phyloP scores from a whole-genome alignment of 2,329 filamentous ascomycete species.

The Xylaria sp. region DNA sequence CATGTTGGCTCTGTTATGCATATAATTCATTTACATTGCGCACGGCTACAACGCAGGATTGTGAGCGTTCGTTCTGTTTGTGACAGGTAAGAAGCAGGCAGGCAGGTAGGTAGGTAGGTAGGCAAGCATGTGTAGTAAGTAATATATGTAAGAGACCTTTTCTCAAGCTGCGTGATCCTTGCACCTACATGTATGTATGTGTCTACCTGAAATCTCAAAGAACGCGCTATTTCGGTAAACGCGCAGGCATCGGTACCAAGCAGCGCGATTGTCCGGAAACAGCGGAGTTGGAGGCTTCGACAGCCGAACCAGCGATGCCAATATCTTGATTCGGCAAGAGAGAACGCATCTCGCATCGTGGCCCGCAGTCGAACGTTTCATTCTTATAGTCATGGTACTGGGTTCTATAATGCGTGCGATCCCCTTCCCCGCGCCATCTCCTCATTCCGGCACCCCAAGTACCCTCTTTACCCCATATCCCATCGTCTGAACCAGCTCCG shows the following conservation, averaged over 20 bases:
- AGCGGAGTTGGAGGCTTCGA: slow-evolving; percentile 35
- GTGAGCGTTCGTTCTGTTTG: slow-evolving; percentile 6
- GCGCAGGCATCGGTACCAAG: slow-evolving; percentile 33
- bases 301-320: slow-evolving; percentile 36
- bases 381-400: slow-evolving; percentile 31
- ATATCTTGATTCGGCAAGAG: slow-evolving; percentile 38
- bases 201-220: slow-evolving; percentile 12
- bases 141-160: slow-evolving; percentile 32
- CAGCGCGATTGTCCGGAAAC: slow-evolving; percentile 22
- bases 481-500: slow-evolving; percentile 22
- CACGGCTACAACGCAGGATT: background rate
- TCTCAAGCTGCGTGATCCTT: slow-evolving; percentile 35
- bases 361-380: slow-evolving; percentile 28
- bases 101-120: background rate
- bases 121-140: slow-evolving; percentile 12
- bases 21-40: slow-evolving; percentile 1
- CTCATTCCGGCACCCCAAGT: background rate
- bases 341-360: slow-evolving; percentile 34
- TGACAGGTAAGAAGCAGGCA: slow-evolving; percentile 1
- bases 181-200: slow-evolving; percentile 36
- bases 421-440: slow-evolving; percentile 31
- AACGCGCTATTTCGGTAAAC: slow-evolving; percentile 33
- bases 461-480: slow-evolving; percentile 17
- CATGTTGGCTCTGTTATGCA: slow-evolving; percentile 25
- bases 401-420: slow-evolving; percentile 21